These are phyloP conservation scores for Russula sp. DNA, from an alignment of 768 basidiomycete genomes.

Conservation along the genomic window DNA sequence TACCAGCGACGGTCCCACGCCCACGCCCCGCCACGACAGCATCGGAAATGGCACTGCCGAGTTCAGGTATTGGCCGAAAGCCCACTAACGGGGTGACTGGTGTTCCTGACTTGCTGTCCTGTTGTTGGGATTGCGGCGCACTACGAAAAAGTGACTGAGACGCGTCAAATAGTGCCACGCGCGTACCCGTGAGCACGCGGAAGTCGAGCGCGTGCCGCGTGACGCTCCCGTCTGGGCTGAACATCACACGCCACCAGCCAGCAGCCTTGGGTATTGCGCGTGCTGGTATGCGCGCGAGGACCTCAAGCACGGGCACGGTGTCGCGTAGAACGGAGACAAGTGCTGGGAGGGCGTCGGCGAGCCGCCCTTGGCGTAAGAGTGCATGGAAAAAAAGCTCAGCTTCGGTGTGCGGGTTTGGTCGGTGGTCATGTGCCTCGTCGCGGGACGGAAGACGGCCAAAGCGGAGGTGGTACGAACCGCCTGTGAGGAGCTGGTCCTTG, in stretches of 20 bases:
- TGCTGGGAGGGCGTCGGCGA: conserved; percentile 61
- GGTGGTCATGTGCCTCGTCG: conserved; percentile 31
- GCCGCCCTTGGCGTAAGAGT: conserved; percentile 64
- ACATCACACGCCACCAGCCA: conserved; percentile 78
- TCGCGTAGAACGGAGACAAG: conserved; percentile 68
- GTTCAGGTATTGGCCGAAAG: conserved; percentile 29
- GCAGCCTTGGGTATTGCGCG: conserved; percentile 61
- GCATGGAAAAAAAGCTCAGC: conserved; percentile 73
- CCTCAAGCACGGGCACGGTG: conserved; percentile 73
- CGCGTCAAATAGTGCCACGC: conserved; percentile 71
- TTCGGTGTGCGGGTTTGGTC: conserved; percentile 73
- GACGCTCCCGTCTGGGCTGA: conserved; percentile 9
- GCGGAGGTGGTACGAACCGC: conserved; percentile 69
- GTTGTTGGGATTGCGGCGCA: conserved; percentile 6
- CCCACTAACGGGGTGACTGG: conserved; percentile 7
- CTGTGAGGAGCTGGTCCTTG: conserved; percentile 62
- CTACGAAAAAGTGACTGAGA: conserved; percentile 54
- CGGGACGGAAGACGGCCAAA: conserved; percentile 52
- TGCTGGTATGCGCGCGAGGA: conserved; percentile 56
- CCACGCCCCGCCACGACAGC: conserved; percentile 26
- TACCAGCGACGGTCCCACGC: conserved; percentile 25
- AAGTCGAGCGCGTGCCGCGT: conserved; percentile 75
- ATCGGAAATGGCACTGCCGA: conserved; percentile 16
- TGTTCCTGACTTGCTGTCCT: conserved; percentile 26
- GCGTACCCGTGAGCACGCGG: conserved; percentile 63